A percentile compares a stretch with the other conserved stretches of the same genome.
These are phyloP conservation scores for Xylariaceae sp. DNA, from an alignment of 2,329 filamentous ascomycete genomes.

Conservation along the genomic window DNA sequence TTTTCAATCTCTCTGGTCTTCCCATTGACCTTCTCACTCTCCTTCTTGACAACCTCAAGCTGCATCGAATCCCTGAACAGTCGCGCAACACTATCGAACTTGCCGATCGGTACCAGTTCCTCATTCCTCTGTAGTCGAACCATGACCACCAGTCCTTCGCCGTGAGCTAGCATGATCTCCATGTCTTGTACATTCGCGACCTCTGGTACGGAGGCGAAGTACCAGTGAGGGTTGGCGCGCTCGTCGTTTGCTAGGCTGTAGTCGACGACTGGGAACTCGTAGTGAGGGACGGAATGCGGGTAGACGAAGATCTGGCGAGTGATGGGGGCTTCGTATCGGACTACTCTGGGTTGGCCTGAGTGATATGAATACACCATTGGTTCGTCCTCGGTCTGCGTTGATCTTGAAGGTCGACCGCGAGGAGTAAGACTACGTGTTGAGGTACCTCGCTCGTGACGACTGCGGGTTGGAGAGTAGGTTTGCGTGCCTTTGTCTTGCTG, in stretches of 20 bases:
- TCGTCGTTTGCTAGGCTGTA: slow-evolving; percentile 11
- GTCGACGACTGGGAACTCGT: slow-evolving; percentile 29
- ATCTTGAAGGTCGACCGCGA: too few species aligned
- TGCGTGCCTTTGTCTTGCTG: too few species aligned
- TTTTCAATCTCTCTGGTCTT: neutral
- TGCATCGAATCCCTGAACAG: slow-evolving; percentile 21
- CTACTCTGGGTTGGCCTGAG: too few species aligned
- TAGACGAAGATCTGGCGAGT: slow-evolving; percentile 22
- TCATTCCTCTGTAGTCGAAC: slow-evolving; percentile 14
- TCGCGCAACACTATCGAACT: slow-evolving; percentile 10
- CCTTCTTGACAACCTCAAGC: slow-evolving; percentile 25
- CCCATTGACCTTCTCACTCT: neutral
- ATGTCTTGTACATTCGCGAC: slow-evolving; percentile 19
- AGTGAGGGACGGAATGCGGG: slow-evolving; percentile 19
- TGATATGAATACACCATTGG: too few species aligned
- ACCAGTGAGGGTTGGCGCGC: slow-evolving; percentile 8
- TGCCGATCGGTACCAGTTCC: slow-evolving; percentile 10
- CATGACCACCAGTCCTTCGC: slow-evolving; percentile 12
- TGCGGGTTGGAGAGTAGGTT: too few species aligned
- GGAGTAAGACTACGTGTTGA: too few species aligned
- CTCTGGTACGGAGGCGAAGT: slow-evolving; percentile 20
- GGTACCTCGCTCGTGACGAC: too few species aligned
- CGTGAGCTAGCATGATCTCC: slow-evolving; percentile 15
- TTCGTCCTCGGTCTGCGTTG: too few species aligned
- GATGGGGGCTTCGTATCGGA: neutral